A percentile compares a stretch with the other conserved stretches of the same genome.
Conservation (phyloP, 1,139 yeast genomes). For the Candida tunisiensis region DNA sequence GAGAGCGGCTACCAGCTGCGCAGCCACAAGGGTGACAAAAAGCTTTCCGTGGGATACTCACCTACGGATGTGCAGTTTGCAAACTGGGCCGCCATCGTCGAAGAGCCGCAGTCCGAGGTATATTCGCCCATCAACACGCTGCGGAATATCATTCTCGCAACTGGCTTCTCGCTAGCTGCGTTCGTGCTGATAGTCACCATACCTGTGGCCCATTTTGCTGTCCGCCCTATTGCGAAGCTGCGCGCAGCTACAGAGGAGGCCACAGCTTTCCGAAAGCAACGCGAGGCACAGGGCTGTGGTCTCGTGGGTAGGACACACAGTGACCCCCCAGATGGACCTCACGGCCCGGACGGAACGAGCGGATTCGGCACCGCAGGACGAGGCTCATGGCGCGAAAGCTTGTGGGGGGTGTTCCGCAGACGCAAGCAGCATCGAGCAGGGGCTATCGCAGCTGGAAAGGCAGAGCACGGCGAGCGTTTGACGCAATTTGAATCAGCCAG, state of each 20-base stretch:
- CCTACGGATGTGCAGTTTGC: slow-evolving; percentile 31
- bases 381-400: not conserved
- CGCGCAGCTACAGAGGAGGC: slow-evolving; percentile 66
- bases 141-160: slow-evolving; percentile 57
- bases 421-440: not conserved
- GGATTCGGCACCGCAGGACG: not conserved
- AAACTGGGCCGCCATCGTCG: slow-evolving; percentile 67
- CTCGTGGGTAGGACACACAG: not conserved
- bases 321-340: not conserved
- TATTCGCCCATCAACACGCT: slow-evolving; percentile 46
- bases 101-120: slow-evolving; percentile 44
- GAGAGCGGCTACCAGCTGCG: not conserved
- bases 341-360: not conserved
- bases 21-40: not conserved
- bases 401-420: not conserved
- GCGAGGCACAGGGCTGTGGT: slow-evolving; percentile 2
- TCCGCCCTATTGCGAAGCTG: slow-evolving; percentile 64
- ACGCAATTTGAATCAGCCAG: not conserved
- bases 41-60: slow-evolving; percentile 48
- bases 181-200: slow-evolving; percentile 42
- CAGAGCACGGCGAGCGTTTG: not conserved
- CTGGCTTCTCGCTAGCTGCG: slow-evolving; percentile 64
- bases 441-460: not conserved
- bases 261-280: not conserved
- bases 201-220: slow-evolving; percentile 74